phyloP scores from a whole-genome alignment of 805 yeast species.

The Hagleromyces aurorensis region DNA sequence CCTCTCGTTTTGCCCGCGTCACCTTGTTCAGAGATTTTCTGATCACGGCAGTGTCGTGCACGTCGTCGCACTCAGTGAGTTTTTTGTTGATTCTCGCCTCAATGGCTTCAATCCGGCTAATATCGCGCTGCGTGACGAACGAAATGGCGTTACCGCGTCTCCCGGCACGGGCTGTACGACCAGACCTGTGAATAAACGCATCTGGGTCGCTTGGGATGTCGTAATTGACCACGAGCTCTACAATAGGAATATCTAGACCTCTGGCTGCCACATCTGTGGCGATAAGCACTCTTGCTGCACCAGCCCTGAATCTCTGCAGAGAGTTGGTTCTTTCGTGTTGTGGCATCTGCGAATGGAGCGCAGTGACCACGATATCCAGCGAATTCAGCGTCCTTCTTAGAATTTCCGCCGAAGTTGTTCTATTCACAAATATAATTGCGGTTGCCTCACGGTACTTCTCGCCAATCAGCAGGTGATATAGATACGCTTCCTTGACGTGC shows the following conservation, averaged over 20 bases:
- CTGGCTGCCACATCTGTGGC: constrained; percentile 98
- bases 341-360: constrained; percentile 91
- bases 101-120: constrained; percentile 70
- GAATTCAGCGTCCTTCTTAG: constrained; percentile 67
- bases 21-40: constrained; percentile 61
- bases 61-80: constrained; percentile 64
- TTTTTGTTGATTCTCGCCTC: constrained; percentile 77
- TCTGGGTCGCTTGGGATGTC: constrained; percentile 96
- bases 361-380: constrained; percentile 73
- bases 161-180: constrained; percentile 99
- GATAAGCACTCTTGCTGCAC: constrained; percentile 84
- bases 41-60: constrained; percentile 71
- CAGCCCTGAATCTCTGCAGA: constrained; percentile 85
- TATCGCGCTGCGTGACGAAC: constrained; percentile 79
- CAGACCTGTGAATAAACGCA: constrained; percentile 93
- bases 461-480: constrained; percentile 57
- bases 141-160: constrained; percentile 77
- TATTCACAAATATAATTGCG: constrained; percentile 83
- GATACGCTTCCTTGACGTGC: constrained; percentile 82
- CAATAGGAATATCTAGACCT: constrained; percentile 94
- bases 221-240: constrained; percentile 80
- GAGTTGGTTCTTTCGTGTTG: constrained; percentile 89
- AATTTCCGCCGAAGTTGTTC: constrained; percentile 85
- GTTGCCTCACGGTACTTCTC: constrained; percentile 57
- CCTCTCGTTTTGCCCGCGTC: constrained; percentile 81